Conservation (phyloP, 345 rosid genomes). For the Geranium rotundifolium region DNA sequence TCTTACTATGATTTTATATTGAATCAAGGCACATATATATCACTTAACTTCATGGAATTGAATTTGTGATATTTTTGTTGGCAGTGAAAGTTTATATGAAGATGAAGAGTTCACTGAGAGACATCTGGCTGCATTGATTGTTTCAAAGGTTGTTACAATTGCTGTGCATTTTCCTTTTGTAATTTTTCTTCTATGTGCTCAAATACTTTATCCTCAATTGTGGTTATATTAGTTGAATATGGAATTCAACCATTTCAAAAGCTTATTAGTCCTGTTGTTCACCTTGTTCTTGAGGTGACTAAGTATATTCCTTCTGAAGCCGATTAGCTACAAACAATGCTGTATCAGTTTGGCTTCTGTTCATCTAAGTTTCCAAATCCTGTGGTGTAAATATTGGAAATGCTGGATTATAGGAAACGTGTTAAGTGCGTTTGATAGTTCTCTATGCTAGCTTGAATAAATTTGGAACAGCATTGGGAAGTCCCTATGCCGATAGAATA, state of each 20-base stretch:
- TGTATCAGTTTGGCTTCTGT: neutral
- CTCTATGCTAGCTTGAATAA: too few species aligned
- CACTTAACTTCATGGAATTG: neutral
- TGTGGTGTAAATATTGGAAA: too few species aligned
- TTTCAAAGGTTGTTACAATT: slow-evolving; percentile 54
- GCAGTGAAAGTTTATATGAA: slow-evolving; percentile 89
- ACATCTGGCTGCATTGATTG: slow-evolving; percentile 85
- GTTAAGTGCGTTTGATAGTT: too few species aligned
- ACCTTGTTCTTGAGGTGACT: neutral
- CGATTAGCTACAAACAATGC: neutral
- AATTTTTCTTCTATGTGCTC: neutral
- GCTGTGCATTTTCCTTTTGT: neutral
- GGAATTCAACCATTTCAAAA: neutral
- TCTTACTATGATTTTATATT: too few species aligned
- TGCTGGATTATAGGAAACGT: too few species aligned
- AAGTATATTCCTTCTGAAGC: neutral
- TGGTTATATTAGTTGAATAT: neutral
- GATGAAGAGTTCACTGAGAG: slow-evolving; percentile 96
- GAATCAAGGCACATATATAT: neutral
- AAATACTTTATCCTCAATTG: too few species aligned
- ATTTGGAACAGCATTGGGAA: too few species aligned
- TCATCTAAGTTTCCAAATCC: neutral
- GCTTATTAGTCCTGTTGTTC: neutral
- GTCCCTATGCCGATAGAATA: too few species aligned
- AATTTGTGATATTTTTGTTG: slow-evolving; percentile 7